Evolutionary conservation across 2,329 filamentous ascomycete species (phyloP).

Genomic region (Cladosporium sp.): DNA sequence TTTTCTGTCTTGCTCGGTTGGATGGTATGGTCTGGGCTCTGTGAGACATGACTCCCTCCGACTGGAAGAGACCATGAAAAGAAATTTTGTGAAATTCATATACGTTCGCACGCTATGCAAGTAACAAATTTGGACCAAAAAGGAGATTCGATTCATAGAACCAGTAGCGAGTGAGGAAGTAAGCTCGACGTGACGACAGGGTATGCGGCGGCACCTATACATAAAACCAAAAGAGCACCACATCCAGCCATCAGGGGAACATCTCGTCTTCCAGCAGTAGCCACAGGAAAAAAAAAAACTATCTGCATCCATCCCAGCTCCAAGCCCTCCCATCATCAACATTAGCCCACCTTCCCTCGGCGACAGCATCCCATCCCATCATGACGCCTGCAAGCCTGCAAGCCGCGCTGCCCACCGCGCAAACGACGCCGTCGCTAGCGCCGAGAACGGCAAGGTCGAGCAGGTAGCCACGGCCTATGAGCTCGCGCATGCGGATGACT

Average conservation of each 20-base stretch:
- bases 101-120: background rate
- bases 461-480: constrained; percentile 78
- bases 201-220: background rate
- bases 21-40: too few species aligned
- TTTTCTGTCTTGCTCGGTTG: too few species aligned
- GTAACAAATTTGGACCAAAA: background rate
- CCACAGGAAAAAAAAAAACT: background rate
- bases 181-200: background rate
- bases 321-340: constrained; percentile 63
- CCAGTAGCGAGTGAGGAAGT: background rate
- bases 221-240: background rate
- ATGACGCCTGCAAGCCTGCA: constrained; percentile 79
- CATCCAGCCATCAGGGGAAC: background rate
- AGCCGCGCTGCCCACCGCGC: constrained; percentile 66
- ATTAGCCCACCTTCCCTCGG: constrained; percentile 68
- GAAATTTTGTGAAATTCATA: too few species aligned
- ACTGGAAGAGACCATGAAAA: too few species aligned
- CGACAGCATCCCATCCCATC: constrained; percentile 77
- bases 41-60: too few species aligned
- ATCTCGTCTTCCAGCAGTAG: background rate
- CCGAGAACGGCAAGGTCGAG: constrained; percentile 77
- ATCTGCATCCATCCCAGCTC: constrained; percentile 34
- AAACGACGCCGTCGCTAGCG: constrained; percentile 69
- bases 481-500: constrained; percentile 67
- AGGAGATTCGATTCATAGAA: background rate